These are phyloP conservation scores for Mycosphaerella sp. DNA, from an alignment of 2,329 filamentous ascomycete species.

Conservation along the genomic window DNA sequence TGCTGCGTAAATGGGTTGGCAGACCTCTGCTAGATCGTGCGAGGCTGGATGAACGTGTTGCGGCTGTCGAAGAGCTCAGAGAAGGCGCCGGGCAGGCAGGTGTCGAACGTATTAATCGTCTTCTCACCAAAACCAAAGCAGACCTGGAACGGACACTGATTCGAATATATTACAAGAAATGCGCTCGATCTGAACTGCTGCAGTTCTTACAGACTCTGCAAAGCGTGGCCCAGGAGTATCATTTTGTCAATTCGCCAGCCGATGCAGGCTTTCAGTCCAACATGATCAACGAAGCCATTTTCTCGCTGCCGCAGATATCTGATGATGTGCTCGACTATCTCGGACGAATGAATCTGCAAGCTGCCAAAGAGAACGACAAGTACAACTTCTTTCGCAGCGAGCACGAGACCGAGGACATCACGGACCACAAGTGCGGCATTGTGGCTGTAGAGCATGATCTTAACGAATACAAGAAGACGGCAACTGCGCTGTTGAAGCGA, in stretches of 20 bases:
- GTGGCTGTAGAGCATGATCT: slow-evolving; percentile 87
- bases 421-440: slow-evolving; percentile 85
- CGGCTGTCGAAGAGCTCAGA: slow-evolving; percentile 80
- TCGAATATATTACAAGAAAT: slow-evolving; percentile 96
- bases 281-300: slow-evolving; percentile 64
- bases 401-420: slow-evolving; percentile 82
- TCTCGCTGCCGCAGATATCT: slow-evolving; percentile 67
- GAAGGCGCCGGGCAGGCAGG: slow-evolving; percentile 58
- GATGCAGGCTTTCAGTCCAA: slow-evolving; percentile 67
- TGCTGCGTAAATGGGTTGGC: slow-evolving; percentile 92
- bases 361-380: slow-evolving; percentile 82
- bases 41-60: slow-evolving; percentile 68
- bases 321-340: slow-evolving; percentile 67
- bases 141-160: slow-evolving; percentile 92
- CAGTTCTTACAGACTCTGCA: slow-evolving; percentile 80
- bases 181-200: slow-evolving; percentile 79
- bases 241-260: slow-evolving; percentile 55
- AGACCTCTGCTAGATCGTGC: slow-evolving; percentile 73
- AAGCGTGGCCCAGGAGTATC: slow-evolving; percentile 69
- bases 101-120: slow-evolving; percentile 65
- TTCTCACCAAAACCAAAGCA: slow-evolving; percentile 64
- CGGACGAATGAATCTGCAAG: slow-evolving; percentile 75
- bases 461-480: slow-evolving; percentile 64
- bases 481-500: slow-evolving; percentile 65
- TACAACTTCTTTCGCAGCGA: slow-evolving; percentile 87